Evolutionary conservation across 768 basidiomycete species (phyloP).

Genomic region (Rhodotorula graminis): DNA sequence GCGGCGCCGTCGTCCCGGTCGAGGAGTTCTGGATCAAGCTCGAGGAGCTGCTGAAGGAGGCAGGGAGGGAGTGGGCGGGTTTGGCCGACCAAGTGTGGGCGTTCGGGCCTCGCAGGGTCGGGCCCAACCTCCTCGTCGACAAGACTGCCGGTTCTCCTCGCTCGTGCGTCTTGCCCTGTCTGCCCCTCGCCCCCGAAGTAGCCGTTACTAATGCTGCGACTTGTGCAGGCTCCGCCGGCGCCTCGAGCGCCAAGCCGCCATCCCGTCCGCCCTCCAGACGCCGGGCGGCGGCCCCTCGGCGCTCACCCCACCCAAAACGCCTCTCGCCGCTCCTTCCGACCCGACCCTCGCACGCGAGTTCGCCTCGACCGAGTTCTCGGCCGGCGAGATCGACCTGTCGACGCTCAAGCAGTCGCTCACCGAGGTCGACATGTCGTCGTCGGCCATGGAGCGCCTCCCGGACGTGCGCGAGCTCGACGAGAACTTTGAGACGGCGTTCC

Average conservation of each 20-base stretch:
- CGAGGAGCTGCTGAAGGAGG: constrained; percentile 59
- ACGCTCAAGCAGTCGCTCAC: constrained; percentile 9
- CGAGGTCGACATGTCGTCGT: constrained; percentile 8
- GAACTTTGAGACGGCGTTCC: constrained; percentile 86
- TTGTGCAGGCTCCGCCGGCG: constrained; percentile 35
- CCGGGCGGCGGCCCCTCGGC: constrained; percentile 15
- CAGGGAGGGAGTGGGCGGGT: constrained; percentile 72
- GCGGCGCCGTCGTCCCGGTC: constrained; percentile 53
- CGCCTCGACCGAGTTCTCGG: constrained; percentile 18
- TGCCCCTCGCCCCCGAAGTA: neutral
- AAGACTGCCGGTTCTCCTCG: constrained; percentile 45
- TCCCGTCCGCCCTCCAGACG: constrained; percentile 29
- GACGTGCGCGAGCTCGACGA: constrained; percentile 63
- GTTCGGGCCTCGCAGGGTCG: constrained; percentile 82
- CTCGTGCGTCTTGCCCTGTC: constrained; percentile 38
- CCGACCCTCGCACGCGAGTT: constrained; percentile 12
- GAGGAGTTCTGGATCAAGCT: constrained; percentile 78
- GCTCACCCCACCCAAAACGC: constrained; percentile 13
- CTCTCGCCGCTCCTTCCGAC: neutral
- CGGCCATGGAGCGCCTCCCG: constrained; percentile 17
- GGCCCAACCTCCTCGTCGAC: constrained; percentile 82
- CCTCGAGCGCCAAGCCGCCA: constrained; percentile 29
- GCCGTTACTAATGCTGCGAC: neutral
- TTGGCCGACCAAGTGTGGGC: constrained; percentile 73
- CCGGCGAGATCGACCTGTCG: constrained; percentile 24